Conservation (phyloP, 2,329 filamentous ascomycete genomes). For the Phaeosphaeriaceae sp. region DNA sequence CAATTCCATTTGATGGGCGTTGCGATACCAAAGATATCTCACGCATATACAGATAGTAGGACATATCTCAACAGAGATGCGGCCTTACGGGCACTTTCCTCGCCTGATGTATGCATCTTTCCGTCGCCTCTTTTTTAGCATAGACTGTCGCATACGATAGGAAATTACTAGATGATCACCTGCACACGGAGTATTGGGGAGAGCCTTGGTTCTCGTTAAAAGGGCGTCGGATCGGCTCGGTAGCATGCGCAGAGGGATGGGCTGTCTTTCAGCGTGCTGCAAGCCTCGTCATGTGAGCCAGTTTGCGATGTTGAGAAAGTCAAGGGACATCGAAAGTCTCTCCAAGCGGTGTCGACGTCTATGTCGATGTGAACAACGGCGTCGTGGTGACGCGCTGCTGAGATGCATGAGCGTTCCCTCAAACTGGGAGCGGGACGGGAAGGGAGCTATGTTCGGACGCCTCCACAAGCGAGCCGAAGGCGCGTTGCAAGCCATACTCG, state of each 20-base stretch:
- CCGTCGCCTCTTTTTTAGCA: too few relatives aligned
- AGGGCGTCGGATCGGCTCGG: too few relatives aligned
- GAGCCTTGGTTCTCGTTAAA: too few relatives aligned
- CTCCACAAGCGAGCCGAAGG: slow-evolving; percentile 18
- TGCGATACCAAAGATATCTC: neutral
- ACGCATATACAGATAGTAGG: too few relatives aligned
- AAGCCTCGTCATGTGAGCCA: neutral
- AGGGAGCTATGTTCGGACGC: slow-evolving; percentile 19
- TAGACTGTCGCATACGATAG: too few relatives aligned
- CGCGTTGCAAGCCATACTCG: slow-evolving; percentile 10
- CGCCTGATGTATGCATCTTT: too few relatives aligned
- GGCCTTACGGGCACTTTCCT: too few relatives aligned
- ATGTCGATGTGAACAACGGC: neutral
- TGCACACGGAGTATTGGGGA: too few relatives aligned
- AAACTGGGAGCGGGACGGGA: slow-evolving; percentile 3
- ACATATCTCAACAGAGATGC: too few relatives aligned
- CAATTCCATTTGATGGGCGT: neutral
- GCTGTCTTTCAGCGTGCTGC: too few relatives aligned
- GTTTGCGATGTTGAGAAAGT: neutral
- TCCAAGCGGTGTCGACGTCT: neutral
- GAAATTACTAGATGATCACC: too few relatives aligned
- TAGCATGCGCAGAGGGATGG: too few relatives aligned
- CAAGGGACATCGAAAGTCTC: neutral
- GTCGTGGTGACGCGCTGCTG: neutral
- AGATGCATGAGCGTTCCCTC: neutral